These are phyloP conservation scores for Colletotrichum acutatum DNA, from an alignment of 2,329 filamentous ascomycete species.

Conservation along the genomic window DNA sequence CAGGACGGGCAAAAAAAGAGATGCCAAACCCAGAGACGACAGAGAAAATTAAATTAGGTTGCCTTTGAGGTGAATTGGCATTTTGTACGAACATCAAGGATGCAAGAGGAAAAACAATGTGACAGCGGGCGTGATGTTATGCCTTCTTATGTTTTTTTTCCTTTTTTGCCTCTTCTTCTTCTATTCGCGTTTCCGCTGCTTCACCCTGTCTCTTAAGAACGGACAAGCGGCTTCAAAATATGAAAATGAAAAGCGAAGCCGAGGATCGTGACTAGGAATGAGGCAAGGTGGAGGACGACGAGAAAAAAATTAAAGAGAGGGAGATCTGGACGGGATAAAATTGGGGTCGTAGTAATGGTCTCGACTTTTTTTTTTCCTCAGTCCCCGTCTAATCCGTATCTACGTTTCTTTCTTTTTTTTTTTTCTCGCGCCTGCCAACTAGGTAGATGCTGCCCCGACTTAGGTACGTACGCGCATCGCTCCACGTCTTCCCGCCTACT, in stretches of 20 bases:
- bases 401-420: not conserved
- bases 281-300: slow-evolving; percentile 28
- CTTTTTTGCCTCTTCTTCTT: not conserved
- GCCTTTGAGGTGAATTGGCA: not conserved
- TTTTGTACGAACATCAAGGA: not conserved
- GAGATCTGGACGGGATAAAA: slow-evolving; percentile 33
- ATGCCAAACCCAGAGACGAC: not conserved
- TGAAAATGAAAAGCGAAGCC: slow-evolving; percentile 8
- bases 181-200: not conserved
- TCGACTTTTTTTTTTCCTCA: slow-evolving; percentile 1
- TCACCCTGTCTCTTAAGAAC: not conserved
- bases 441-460: not conserved
- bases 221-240: not conserved
- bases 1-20: not conserved
- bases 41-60: not conserved
- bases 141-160: not conserved
- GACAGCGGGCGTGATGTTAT: not conserved
- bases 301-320: slow-evolving; percentile 18
- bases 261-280: slow-evolving; percentile 21
- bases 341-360: slow-evolving; percentile 27
- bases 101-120: not conserved
- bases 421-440: not conserved
- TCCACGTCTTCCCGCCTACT: not conserved
- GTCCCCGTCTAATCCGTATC: not conserved
- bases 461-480: not conserved